Percentiles rank a stretch among this genome's conserved stretches.
Conservation (phyloP, 345 rosid genomes). For the Salix viminalis region DNA sequence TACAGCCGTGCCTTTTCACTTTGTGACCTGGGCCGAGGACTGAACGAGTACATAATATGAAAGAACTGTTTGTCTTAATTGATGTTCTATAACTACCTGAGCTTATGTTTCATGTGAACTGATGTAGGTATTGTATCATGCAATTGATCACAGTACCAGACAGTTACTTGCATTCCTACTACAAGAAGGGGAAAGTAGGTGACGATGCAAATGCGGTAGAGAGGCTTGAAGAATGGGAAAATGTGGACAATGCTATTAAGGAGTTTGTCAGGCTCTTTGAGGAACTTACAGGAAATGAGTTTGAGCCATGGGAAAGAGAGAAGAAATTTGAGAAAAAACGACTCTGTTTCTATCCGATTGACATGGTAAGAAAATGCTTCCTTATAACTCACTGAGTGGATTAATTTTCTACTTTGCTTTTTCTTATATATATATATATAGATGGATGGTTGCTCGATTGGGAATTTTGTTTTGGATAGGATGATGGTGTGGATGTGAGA, state of each 20-base stretch:
- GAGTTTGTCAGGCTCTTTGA: constrained; percentile 65
- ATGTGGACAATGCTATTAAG: constrained; percentile 47
- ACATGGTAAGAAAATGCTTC: constrained; percentile 46
- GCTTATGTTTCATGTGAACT: neutral
- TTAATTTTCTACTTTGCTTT: neutral
- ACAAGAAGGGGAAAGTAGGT: constrained; percentile 67
- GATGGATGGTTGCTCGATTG: neutral
- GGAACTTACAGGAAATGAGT: constrained; percentile 72
- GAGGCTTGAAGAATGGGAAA: constrained; percentile 69
- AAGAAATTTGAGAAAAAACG: constrained; percentile 68
- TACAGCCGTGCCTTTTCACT: constrained; percentile 70
- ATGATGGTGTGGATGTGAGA: constrained; percentile 70
- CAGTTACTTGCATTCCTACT: constrained; percentile 53
- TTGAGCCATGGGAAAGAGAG: constrained; percentile 80
- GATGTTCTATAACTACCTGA: neutral
- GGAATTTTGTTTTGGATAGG: constrained; percentile 28
- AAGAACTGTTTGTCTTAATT: neutral
- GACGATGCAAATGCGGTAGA: constrained; percentile 60
- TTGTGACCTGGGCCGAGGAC: constrained; percentile 58
- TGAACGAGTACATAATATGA: constrained; percentile 45
- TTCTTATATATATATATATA: neutral
- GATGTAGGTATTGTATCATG: constrained; percentile 58
- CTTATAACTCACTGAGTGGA: neutral
- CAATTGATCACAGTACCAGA: constrained; percentile 59
- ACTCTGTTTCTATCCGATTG: constrained; percentile 54